phyloP scores from a whole-genome alignment of 345 rosid species.

The Eucalyptus caleyi region DNA sequence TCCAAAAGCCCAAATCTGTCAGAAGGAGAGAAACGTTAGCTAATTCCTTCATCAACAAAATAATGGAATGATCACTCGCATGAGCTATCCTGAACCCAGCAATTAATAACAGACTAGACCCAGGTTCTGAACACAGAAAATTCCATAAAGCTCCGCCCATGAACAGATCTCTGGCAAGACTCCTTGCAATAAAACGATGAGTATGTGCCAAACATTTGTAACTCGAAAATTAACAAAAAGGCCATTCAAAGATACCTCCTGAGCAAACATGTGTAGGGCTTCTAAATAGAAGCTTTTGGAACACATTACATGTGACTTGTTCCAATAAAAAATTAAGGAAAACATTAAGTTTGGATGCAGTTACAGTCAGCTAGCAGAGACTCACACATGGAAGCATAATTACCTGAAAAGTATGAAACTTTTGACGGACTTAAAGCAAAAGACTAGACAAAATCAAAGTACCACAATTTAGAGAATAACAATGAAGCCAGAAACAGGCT shows the following conservation, averaged over 20 bases:
- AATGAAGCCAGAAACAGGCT: neutral
- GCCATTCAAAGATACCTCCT: neutral
- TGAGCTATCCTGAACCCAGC: neutral
- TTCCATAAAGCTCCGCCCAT: neutral
- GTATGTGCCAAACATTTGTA: neutral
- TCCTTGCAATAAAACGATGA: neutral
- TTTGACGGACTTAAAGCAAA: neutral
- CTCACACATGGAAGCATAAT: neutral
- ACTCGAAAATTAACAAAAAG: neutral
- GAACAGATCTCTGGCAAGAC: neutral
- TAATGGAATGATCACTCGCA: neutral
- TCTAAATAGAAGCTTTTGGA: neutral
- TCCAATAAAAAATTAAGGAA: neutral
- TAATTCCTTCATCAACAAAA: neutral
- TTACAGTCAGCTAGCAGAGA: neutral
- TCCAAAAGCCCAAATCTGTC: conserved; percentile 96
- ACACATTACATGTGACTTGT: neutral
- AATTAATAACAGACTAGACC: neutral
- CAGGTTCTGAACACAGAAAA: neutral
- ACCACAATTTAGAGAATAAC: neutral
- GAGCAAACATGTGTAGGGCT: neutral
- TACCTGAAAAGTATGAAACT: neutral
- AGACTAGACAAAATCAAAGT: neutral
- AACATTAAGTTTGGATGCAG: neutral
- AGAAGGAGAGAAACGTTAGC: neutral